Evolutionary conservation across 1,284 basidiomycete species (phyloP), one percentile per base, ranked within the genome.

Genomic region (Violaceomyces palustris): DNA sequence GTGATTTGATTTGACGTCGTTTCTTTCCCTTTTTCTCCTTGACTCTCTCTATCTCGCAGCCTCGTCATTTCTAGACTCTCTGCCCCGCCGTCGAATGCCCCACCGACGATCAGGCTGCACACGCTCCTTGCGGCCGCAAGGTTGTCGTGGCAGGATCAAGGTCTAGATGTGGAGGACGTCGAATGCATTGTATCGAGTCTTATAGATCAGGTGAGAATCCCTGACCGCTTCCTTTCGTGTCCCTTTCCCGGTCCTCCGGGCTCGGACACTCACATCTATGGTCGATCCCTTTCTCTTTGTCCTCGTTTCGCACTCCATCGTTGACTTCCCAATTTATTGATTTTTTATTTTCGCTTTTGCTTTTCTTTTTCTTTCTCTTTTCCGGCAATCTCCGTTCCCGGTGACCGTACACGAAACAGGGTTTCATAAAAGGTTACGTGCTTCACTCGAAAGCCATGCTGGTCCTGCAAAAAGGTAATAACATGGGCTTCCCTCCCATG

Each of bases 381-480:
- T n/a, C n/a, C n/a, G n/a, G n/a, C 22, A 17, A 4, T 10, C 21
- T 17, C 21, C 12, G 35, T 14, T 17, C 24, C 25, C 10, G n/a
- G 12, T 11, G 21, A 10, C 41, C 7, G 3, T 35, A 34, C 4
- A 49, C 46, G 15, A 15, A 3, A 12, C 56, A 74, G 61, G 75
- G 75, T 26, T 73, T 74, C 49, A 44, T 75, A 43, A 76, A 76
- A 42, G 75, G 71, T 3, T 76, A 76, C 60, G 73, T 75, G 11
- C 46, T 74, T 14, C 75, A 75, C 38, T 67, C 67, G 22, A 72
- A 72, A 33, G 52, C 57, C 14, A 49, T 74, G 42, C 44, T 76
- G 6, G 74, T 75, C 3, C 40, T 75, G 29, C 74, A 74, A 42
- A 74, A 73, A 17, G 72, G 71, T 2, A 53, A 65, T 17, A 43